Base-by-base conservation (phyloP, 192 early-diverging fungal species). In the Phycomyces nitens region DNA sequence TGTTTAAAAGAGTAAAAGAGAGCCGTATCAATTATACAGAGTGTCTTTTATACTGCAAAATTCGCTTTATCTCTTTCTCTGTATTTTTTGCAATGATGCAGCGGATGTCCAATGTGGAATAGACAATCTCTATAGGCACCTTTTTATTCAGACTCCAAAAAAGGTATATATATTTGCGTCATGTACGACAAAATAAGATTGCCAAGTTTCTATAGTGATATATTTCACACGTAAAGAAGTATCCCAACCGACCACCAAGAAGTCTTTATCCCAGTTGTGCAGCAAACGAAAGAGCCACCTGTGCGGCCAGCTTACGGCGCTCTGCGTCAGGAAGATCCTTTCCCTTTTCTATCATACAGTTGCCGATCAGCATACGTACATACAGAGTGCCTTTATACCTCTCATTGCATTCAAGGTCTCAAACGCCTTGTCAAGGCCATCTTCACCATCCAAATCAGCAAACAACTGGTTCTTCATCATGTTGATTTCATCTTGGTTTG, bases 211-310 rank as follows among this genome's bases (percentile, higher is more conserved):
- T 34, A 7, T 34, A 34, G 29, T 34, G 29, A 34, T 7, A 34
- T 2, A 34, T 34, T 34, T 7, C 7, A 34, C 29, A 34, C 29
- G 29, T 34, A 34, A 34, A 34, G 29, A 7, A 34, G 29, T 34
- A 7, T 34, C 2, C 2, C 7, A 5, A 34, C 2, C 3, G 29
- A 34, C 7, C 44, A 47, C 2, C 12, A 14, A 47, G 12, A 47
- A 47, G 12, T 14, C 44, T 47, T 24, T 54, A 54, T 21, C 65
- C 71, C 27, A 73, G 47, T 23, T 76, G 69, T 15, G 74, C 60
- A 24, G 74, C 80, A 72, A 85, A 85, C 15, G 83, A 83, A 18
- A 77, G 64, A 9, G 83, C 83, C 5, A 85, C 83, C 40, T 72
- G 49, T 15, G 83, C 83, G 4, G 83, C 83, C 23, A 85, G 58